Evolutionary conservation across 805 yeast species (phyloP), one percentile per base, ranked within the genome.

Genomic region (Metschnikowia colocasiae): DNA sequence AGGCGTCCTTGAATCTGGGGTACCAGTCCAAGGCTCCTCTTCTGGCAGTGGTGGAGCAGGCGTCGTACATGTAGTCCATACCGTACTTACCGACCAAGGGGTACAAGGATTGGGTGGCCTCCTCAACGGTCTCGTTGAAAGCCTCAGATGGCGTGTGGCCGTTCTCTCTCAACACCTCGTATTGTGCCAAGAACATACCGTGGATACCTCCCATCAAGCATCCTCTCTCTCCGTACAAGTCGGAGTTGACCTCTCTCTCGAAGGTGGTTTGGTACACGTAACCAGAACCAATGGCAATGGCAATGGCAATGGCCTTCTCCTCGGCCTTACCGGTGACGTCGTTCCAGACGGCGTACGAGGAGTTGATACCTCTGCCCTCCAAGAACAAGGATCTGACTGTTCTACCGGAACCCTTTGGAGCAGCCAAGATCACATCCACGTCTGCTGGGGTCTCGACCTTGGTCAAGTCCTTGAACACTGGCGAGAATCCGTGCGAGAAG

Each of bases 11-110:
- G 90, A 94, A 94, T 75, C 86, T 79, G 75, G 98, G 98, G 82
- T 94, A 92, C 99, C 99, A 94, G 81, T 94, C 99, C 65, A 94
- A 83, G 71, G 99, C 99, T 83, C 99, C 99, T 81, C 99, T 89
- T 83, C 98, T 90, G 67, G 99, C 99, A 61, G 99, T 94, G 69
- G 99, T 94, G 61, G 99, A 94, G 79, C 99, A 94, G 65, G 99
- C 99, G 71, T 94, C 98, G 84, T 94, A 94, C 99, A 94, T 94
- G 92, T 94, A 94, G 79, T 94, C 99, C 99, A 94, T 94, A 80
- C 99, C 99, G 83, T 94, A 87, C 78, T 89, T 90, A 78, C 99
- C 99, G 63, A 94, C 75, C 81, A 94, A 85, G 76, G 99, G 99
- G 87, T 94, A 94, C 67, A 94, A 82, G 49, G 98, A 94, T 81